Percentiles rank a stretch among this genome's conserved stretches.
Evolutionary conservation across 192 early-diverging fungal genomes (phyloP).

Genomic region (Podila minutissima): DNA sequence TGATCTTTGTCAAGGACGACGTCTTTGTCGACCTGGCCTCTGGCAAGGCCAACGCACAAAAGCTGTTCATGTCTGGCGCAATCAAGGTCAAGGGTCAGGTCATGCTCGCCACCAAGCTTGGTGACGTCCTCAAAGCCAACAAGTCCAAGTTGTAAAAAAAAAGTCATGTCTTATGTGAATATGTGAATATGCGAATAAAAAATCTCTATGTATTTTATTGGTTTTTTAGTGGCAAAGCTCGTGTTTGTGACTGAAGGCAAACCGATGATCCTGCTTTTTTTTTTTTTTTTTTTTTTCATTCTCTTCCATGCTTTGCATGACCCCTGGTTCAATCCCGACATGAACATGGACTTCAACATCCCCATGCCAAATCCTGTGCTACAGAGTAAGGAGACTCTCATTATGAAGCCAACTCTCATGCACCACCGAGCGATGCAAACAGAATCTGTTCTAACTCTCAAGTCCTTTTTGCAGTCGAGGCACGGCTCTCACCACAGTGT

Average conservation of each 20-base stretch:
- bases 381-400: background rate
- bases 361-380: background rate
- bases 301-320: background rate
- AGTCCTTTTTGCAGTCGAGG: conserved; percentile 23
- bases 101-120: conserved; percentile 69
- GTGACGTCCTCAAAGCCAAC: conserved; percentile 59
- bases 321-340: too few relatives aligned
- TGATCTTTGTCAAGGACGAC: conserved; percentile 70
- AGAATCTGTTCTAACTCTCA: conserved; percentile 18
- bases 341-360: background rate
- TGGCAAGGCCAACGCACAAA: conserved; percentile 82
- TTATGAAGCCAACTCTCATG: background rate
- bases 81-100: conserved; percentile 79
- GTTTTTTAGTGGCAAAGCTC: background rate
- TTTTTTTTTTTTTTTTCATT: background rate
- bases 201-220: background rate
- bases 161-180: background rate
- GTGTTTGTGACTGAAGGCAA: too few relatives aligned
- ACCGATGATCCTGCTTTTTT: too few relatives aligned
- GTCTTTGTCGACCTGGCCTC: conserved; percentile 82
- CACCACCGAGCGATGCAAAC: background rate
- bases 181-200: background rate
- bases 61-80: conserved; percentile 85
- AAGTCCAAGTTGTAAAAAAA: conserved; percentile 57
- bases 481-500: conserved; percentile 14